Percentiles rank a stretch among this genome's conserved stretches.
phyloP scores from a whole-genome alignment of 129 eudicot genomes.

The Lactuca sativa region DNA sequence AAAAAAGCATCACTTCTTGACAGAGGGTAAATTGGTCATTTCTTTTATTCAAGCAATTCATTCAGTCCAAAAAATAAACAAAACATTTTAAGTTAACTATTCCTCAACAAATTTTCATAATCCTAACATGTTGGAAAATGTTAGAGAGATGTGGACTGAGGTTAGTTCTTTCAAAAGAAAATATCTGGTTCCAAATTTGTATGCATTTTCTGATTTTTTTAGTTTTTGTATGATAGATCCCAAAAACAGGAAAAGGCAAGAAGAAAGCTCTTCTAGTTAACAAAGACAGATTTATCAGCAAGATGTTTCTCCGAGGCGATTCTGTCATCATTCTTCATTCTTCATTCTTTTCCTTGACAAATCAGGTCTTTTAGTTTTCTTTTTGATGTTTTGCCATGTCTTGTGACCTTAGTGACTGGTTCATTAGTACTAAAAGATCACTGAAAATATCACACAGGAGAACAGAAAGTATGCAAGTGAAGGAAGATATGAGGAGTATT shows the following conservation, averaged over 20 bases:
- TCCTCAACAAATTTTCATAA: neutral
- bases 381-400: too few relatives aligned
- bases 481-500: slow-evolving; percentile 91
- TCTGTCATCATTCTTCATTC: slow-evolving; percentile 72
- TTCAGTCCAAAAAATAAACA: too few relatives aligned
- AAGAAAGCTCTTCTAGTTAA: slow-evolving; percentile 90
- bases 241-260: slow-evolving; percentile 97
- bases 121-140: too few relatives aligned
- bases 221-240: slow-evolving; percentile 53
- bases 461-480: slow-evolving; percentile 59
- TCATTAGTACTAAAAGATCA: neutral
- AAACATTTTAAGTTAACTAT: too few relatives aligned
- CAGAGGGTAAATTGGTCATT: neutral
- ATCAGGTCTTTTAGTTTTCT: neutral
- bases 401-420: too few relatives aligned
- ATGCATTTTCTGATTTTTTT: too few relatives aligned
- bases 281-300: slow-evolving; percentile 91
- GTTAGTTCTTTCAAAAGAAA: too few relatives aligned
- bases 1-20: slow-evolving; percentile 38
- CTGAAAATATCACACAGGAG: slow-evolving; percentile 46
- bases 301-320: slow-evolving; percentile 97
- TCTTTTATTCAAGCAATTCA: neutral
- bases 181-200: too few relatives aligned
- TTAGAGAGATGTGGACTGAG: too few relatives aligned
- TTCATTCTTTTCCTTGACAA: neutral